These are phyloP conservation scores for Salix suchowensis DNA, from an alignment of 345 rosid genomes.

Conservation along the genomic window DNA sequence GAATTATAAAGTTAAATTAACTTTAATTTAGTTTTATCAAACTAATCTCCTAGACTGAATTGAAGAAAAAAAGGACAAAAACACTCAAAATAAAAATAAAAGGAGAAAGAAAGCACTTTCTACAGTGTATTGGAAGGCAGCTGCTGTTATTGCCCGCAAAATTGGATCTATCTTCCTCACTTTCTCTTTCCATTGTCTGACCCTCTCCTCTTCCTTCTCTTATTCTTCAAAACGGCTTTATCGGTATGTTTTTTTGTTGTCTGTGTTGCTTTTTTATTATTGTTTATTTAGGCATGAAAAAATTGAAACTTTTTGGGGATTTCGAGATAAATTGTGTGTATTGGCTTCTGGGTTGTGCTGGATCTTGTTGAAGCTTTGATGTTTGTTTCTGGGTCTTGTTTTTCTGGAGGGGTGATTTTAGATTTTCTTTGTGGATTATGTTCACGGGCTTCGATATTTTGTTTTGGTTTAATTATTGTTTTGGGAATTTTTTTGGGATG, in stretches of 20 bases:
- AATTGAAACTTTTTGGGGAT: background rate
- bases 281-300: background rate
- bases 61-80: background rate
- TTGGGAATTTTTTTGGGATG: background rate
- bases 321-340: background rate
- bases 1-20: no score
- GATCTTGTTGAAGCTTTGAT: constrained; percentile 12
- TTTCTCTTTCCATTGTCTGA: constrained; percentile 11
- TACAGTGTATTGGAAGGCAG: background rate
- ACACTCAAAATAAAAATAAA: background rate
- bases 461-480: background rate
- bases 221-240: background rate
- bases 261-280: background rate
- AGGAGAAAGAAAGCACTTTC: background rate
- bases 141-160: constrained; percentile 1
- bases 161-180: constrained; percentile 15
- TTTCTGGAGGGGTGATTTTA: background rate
- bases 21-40: no score
- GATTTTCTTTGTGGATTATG: background rate
- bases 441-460: background rate
- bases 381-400: background rate
- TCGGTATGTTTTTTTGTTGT: constrained; percentile 20
- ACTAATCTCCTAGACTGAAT: no score
- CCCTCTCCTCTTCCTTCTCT: background rate
- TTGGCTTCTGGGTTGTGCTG: background rate